Evolutionary conservation across 169 alveolate genomes (phyloP), one percentile per base, ranked within the genome.

Genomic region (Babesia sp.): DNA sequence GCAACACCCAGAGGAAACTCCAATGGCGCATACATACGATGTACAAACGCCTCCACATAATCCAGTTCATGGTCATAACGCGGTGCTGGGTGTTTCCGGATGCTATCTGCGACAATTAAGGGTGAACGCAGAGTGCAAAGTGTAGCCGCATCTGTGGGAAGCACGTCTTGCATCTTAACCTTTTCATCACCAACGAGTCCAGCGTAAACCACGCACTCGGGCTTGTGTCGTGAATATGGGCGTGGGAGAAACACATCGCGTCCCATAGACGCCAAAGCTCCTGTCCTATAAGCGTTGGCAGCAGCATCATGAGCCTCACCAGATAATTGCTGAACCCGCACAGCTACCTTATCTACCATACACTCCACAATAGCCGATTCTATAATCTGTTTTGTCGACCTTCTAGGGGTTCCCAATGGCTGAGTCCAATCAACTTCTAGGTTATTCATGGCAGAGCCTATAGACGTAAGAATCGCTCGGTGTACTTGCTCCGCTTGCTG

Each of bases 141-240:
- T 39, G 73, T 48, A 0, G 83, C 31, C 11, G 71, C 55, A 41
- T 79, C 68, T 31, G 69, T 75, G 41, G 51, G 83, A 16, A 70
- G 51, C 37, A 79, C 71, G 44, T 79, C 72, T n/a, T 48, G 66
- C 79, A 79, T 68, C 36, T 29, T 54, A 5, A 79, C 31, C 50
- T 66, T 78, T 20, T 68, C 86, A 44, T 78, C 82, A 31, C 82
- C 74, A 22, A 79, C 61, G n/a, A 79, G 77, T 20, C 70, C 60
- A 37, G 41, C 67, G 77, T 58, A 79, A 7, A 54, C 87, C 2
- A 79, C 87, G 55, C 75, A 70, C 24, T 79, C 87, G 36, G 73
- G 70, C 60, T 70, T 79, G 77, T 46, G 71, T n/a, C 53, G 31
- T 34, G 77, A 3, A 39, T 69, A 70, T 26, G 72, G 36, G 0